Evolutionary conservation across 208 protist species (phyloP), one percentile per base, ranked within the genome.

Genomic region (Acanthamoeba triangularis): DNA sequence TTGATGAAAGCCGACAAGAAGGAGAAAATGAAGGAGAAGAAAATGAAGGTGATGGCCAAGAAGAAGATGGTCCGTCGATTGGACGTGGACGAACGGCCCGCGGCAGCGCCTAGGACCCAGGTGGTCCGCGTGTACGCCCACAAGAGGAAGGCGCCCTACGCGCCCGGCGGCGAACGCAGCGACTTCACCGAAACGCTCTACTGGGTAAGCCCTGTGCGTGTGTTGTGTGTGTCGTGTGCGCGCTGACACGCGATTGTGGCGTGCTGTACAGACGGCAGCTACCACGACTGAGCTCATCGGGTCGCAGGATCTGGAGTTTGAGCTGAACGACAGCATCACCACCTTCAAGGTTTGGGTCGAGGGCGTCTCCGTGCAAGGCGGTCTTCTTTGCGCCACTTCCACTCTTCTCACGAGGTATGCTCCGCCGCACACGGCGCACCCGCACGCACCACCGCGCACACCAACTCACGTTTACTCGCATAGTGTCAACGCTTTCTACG

Each of bases 111-210:
- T 11, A 56, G 52, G 52, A 67, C 23, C 1, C 28, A 49, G 67
- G 59, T 93, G 23, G 76, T 93, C 16, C 59, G 88, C 25, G 88
- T 93, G 2, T 93, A 93, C 63, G 88, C 88, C 16, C 88, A 93
- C 76, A 93, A 93, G 33, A 76, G 76, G 33, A 18, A 10, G 1
- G 30, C 65, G 30, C 65, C 76, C 16, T 85, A 33, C 28, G 6
- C 35, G 13, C 44, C 44, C 30, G 35, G 76, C 16, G 41, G 90
- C 13, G 72, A 95, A 25, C 37, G 93, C 44, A 47, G 10, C 23
- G 93, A 95, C 74, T 95, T 95, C 54, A 95, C 93, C n/a, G 90
- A 92, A 33, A 95, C 93, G 25, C 54, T 95, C 23, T 95, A 95
- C 67, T 95, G 59, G 80, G 49, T 56, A n/a, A 1, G 76, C 41